Percentiles rank a stretch among this genome's conserved stretches.
These are phyloP conservation scores for Adansonia rubrostipa DNA, from an alignment of 441 rosid genomes.

Conservation along the genomic window DNA sequence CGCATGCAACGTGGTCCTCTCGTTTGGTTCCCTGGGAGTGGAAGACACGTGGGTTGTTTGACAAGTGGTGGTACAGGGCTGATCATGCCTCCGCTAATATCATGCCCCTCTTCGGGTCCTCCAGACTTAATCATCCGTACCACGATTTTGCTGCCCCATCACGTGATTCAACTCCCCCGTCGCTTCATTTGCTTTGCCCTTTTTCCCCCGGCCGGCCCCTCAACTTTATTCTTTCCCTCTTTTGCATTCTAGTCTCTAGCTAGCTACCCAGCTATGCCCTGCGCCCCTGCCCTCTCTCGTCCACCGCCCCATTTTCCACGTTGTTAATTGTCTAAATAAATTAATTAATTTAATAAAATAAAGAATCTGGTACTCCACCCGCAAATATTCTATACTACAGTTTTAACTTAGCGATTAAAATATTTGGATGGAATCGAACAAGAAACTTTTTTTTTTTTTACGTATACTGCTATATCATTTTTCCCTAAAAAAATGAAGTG, in stretches of 20 bases:
- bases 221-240: not conserved
- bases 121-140: not conserved
- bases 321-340: not conserved
- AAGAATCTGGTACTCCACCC: too few species aligned
- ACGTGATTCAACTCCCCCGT: slow-evolving; percentile 22
- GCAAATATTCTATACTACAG: too few species aligned
- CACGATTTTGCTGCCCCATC: slow-evolving; percentile 10
- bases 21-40: not conserved
- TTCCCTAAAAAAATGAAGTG: not conserved
- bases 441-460: too few species aligned
- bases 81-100: not conserved
- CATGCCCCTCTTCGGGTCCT: not conserved
- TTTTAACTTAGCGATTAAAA: too few species aligned
- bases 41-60: slow-evolving; percentile 22
- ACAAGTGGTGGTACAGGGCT: slow-evolving; percentile 18
- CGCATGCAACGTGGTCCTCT: slow-evolving; percentile 14
- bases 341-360: too few species aligned
- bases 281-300: not conserved
- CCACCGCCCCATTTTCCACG: not conserved
- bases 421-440: too few species aligned
- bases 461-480: not conserved
- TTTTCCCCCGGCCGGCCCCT: not conserved
- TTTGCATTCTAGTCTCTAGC: too few species aligned
- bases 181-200: not conserved
- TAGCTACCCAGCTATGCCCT: too few species aligned